Conservation (phyloP, 1,284 basidiomycete species). For the Sporisorium scitamineum region DNA sequence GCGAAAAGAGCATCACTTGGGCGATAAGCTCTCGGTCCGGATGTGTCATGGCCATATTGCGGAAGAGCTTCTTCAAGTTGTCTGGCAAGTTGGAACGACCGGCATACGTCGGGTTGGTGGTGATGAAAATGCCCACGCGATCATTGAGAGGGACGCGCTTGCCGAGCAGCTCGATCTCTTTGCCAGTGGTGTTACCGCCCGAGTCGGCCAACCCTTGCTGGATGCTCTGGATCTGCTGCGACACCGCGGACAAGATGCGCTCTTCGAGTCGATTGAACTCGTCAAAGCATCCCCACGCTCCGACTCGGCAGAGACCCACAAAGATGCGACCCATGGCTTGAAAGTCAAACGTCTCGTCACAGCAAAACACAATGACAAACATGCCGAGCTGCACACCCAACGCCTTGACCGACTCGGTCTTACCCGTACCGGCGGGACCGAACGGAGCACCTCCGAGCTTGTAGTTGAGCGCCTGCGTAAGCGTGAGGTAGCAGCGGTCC, state of each 20-base stretch:
- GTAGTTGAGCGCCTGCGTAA: slow-evolving; percentile 94
- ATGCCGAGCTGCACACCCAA: slow-evolving; percentile 96
- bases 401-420: slow-evolving; percentile 99
- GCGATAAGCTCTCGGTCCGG: slow-evolving; percentile 98
- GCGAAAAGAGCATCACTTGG: slow-evolving; percentile 98
- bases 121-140: slow-evolving; percentile 95
- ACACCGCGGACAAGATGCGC: slow-evolving; percentile 95
- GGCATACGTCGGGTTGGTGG: slow-evolving; percentile 95
- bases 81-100: slow-evolving; percentile 96
- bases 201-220: slow-evolving; percentile 88
- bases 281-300: slow-evolving; percentile 78
- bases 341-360: slow-evolving; percentile 99
- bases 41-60: slow-evolving; percentile 98
- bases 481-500: slow-evolving; percentile 94
- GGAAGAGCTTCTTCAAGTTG: slow-evolving; percentile 91
- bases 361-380: slow-evolving; percentile 98
- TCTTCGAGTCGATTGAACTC: slow-evolving; percentile 91
- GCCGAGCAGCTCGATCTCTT: slow-evolving; percentile 82
- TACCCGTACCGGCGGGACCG: slow-evolving; percentile 98
- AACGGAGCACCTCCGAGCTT: slow-evolving; percentile 97
- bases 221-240: slow-evolving; percentile 98
- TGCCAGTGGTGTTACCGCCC: slow-evolving; percentile 10
- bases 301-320: slow-evolving; percentile 97
- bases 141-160: slow-evolving; percentile 92
- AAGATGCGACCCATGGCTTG: slow-evolving; percentile 99